Base-by-base conservation (phyloP, 257 asterid species). In the Coffea canephora region DNA sequence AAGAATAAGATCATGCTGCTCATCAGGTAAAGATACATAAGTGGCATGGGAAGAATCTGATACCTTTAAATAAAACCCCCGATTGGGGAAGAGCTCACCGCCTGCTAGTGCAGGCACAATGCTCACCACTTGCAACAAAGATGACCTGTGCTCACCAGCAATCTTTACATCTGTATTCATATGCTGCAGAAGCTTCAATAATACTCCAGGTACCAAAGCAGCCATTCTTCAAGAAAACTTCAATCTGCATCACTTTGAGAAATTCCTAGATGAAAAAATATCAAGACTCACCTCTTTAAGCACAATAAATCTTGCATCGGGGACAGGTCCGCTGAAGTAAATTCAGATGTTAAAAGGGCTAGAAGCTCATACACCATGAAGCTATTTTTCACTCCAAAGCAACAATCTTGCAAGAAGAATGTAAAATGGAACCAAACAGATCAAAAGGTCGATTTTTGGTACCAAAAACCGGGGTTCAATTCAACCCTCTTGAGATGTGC, bases 1-100 rank as follows among this genome's bases (percentile, higher is more conserved):
- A 10, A 91, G 95, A 81, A 96, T 94, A 52, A 96, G 91, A 87
- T 96, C 97, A 84, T 96, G 93, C 43, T 96, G 95, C 80, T 93
- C 94, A 86, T 96, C 97, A 71, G 97, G 97, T 50, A 96, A 84
- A 79, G 99, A 96, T 3, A 96, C 99, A 75, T 94, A 96, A 74
- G 98, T 94, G 64, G 98, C 98, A 73, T 96, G 99, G 70, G 99
- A 96, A 65, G 99, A 96, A 77, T 96, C 99, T 7, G 99, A 96
- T 85, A 96, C 99, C 96, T 96, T 96, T 27, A 96, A 90, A 76
- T 96, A 96, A 84, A 96, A 96, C 68, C 99, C 99, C 80, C 92
- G 99, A 78, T 90, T 96, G 0, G 99, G 90, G 78, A 96, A 96
- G 10, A 96, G 93, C 87, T 96, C 99, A 64, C 98, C 97, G 3